A percentile compares a stretch with the other conserved stretches of the same genome.
These are phyloP conservation scores for Diaporthe vaccinii DNA, from an alignment of 2,329 filamentous ascomycete genomes.

Conservation along the genomic window DNA sequence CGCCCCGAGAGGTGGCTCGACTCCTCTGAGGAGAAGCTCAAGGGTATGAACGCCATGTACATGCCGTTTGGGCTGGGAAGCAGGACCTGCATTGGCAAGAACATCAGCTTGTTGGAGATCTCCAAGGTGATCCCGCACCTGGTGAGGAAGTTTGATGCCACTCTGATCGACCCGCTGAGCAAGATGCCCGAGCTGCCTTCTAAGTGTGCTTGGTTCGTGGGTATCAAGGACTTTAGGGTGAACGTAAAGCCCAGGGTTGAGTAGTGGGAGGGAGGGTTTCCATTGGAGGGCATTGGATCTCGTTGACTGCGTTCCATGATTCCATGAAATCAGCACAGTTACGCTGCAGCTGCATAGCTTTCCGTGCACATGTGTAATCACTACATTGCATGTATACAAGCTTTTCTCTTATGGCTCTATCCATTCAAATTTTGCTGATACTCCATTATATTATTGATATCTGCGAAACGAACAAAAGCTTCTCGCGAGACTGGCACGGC, in stretches of 20 bases:
- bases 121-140: constrained; percentile 36
- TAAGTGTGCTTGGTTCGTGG: constrained; percentile 30
- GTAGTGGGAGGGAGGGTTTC: neutral
- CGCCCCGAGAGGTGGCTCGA: constrained; percentile 35
- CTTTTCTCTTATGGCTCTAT: neutral
- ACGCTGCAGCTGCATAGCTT: neutral
- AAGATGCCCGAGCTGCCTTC: constrained; percentile 8
- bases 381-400: neutral
- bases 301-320: neutral
- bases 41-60: constrained; percentile 81
- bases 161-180: neutral
- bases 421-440: too few relatives aligned
- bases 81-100: constrained; percentile 59
- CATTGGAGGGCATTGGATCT: neutral
- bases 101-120: constrained; percentile 40
- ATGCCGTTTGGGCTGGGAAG: constrained; percentile 66
- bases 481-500: too few relatives aligned
- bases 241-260: constrained; percentile 3
- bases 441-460: too few relatives aligned
- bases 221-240: constrained; percentile 23
- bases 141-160: constrained; percentile 35
- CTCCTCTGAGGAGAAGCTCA: constrained; percentile 66
- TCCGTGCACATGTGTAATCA: too few relatives aligned
- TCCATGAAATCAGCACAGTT: too few relatives aligned
- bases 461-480: too few relatives aligned